Evolutionary conservation across 768 basidiomycete species (phyloP).

Genomic region (Tulasnella calospora): DNA sequence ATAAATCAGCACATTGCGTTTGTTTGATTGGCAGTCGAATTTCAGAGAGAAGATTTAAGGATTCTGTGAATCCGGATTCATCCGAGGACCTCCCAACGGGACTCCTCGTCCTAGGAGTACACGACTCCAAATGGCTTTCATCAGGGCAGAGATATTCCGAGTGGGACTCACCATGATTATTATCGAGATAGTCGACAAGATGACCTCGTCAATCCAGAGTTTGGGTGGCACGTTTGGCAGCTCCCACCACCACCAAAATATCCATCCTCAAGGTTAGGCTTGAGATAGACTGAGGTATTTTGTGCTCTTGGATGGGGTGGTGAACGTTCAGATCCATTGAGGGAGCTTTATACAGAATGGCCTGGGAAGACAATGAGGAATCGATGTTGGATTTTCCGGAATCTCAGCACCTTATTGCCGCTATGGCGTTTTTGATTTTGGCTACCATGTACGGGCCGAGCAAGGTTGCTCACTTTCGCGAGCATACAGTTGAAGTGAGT

Average conservation of each 20-base stretch:
- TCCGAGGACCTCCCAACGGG: not conserved
- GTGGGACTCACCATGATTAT: not conserved
- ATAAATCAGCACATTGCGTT: not conserved
- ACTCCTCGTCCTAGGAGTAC: not conserved
- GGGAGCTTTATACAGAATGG: not conserved
- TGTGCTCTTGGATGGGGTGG: not conserved
- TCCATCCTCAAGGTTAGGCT: no score
- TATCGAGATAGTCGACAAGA: not conserved
- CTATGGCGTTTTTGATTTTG: not conserved
- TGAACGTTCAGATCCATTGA: not conserved
- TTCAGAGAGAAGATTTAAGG: not conserved
- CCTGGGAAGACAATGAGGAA: not conserved
- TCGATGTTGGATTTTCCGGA: not conserved
- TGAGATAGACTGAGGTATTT: not conserved
- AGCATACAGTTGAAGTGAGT: no score
- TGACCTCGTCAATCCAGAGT: no score
- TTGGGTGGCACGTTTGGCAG: no score
- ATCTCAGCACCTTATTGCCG: not conserved
- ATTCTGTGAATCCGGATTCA: not conserved
- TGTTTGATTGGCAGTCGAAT: not conserved
- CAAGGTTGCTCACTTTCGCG: no score
- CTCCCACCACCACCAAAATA: no score
- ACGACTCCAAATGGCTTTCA: not conserved
- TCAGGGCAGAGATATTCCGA: not conserved
- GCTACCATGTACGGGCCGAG: slow-evolving; percentile 31